These are phyloP conservation scores for Paragyromitra xinjiangensis DNA, from an alignment of 495 filamentous ascomycete species.

Conservation along the genomic window DNA sequence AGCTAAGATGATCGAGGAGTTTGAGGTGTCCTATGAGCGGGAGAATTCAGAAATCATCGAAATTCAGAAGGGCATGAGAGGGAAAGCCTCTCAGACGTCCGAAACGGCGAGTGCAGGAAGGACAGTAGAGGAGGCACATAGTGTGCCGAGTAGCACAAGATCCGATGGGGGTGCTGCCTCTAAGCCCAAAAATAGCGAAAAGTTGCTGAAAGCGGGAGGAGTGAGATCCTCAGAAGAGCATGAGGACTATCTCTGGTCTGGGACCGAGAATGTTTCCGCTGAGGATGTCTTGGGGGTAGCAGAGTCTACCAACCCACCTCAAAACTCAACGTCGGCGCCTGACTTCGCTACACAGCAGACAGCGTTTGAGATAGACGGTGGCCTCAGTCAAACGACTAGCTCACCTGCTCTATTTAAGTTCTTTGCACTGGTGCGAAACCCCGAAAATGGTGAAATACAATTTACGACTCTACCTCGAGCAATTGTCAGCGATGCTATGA, in stretches of 20 bases:
- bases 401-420: slow-evolving; percentile 4
- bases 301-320: neutral
- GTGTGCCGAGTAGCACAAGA: neutral
- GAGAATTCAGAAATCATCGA: slow-evolving; percentile 4
- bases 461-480: slow-evolving; percentile 21
- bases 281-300: slow-evolving; percentile 32
- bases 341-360: neutral
- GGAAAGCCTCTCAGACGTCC: neutral
- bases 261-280: slow-evolving; percentile 33
- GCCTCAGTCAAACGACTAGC: neutral
- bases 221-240: neutral
- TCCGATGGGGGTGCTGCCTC: neutral
- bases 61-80: neutral
- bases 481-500: slow-evolving; percentile 13
- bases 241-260: slow-evolving; percentile 37
- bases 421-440: slow-evolving; percentile 27
- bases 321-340: neutral
- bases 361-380: neutral
- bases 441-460: slow-evolving; percentile 21
- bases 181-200: neutral
- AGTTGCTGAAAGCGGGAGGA: neutral
- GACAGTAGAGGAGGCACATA: neutral
- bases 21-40: neutral
- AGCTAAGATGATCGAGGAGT: slow-evolving; percentile 13
- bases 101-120: neutral